Evolutionary conservation across 2,329 filamentous ascomycete species (phyloP).

Genomic region (Aspergillus versicolor): DNA sequence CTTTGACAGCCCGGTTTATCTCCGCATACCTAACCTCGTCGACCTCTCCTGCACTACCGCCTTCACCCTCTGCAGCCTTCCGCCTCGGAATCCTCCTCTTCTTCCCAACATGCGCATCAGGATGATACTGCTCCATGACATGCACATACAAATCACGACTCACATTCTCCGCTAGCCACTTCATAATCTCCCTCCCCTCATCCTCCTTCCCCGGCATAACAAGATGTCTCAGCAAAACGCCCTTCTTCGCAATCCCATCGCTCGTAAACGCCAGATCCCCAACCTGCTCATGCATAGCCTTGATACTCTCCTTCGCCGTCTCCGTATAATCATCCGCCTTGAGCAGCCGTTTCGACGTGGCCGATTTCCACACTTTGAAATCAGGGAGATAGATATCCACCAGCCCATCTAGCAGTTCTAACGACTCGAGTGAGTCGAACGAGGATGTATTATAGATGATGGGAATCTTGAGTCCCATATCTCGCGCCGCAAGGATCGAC

Average conservation of each 20-base stretch:
- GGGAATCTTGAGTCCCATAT: constrained; percentile 68
- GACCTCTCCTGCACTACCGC: constrained; percentile 17
- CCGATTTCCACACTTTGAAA: constrained; percentile 75
- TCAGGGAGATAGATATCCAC: constrained; percentile 87
- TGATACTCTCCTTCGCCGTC: constrained; percentile 73
- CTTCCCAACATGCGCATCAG: constrained; percentile 79
- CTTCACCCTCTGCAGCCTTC: neutral
- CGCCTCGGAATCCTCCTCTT: constrained; percentile 41
- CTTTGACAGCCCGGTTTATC: constrained; percentile 70
- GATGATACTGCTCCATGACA: constrained; percentile 87
- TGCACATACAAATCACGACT: constrained; percentile 76
- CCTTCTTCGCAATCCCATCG: constrained; percentile 77
- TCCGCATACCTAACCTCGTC: constrained; percentile 67
- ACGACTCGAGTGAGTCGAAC: constrained; percentile 72
- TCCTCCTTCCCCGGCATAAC: constrained; percentile 80
- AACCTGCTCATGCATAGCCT: constrained; percentile 77
- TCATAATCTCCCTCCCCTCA: constrained; percentile 63
- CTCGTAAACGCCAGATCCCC: constrained; percentile 79
- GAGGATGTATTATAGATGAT: constrained; percentile 84
- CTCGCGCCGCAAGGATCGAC: constrained; percentile 70
- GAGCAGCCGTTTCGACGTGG: constrained; percentile 67
- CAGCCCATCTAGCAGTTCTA: constrained; percentile 72
- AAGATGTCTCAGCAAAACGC: constrained; percentile 73
- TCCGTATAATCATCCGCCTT: constrained; percentile 76
- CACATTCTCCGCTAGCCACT: constrained; percentile 70